Conservation (phyloP, 352 stramenopile genomes). For the Phytophthora hibernalis region DNA sequence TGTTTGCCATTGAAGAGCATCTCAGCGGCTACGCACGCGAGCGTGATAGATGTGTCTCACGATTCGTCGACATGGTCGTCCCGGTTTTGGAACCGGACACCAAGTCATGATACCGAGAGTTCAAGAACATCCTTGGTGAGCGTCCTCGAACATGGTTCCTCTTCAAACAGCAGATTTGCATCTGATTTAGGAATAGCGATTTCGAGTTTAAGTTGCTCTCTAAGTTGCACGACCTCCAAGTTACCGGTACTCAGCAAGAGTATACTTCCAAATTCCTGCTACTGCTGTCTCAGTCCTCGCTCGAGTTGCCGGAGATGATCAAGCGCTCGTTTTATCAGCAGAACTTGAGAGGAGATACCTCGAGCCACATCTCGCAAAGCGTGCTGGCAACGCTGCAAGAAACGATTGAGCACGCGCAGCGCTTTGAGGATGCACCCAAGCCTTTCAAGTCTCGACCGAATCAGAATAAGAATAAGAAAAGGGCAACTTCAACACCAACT, state of each 20-base stretch:
- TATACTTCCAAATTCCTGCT: not conserved
- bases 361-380: constrained; percentile 11
- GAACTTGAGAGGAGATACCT: constrained; percentile 4
- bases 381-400: constrained; percentile 5
- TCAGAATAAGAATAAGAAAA: not conserved
- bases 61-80: constrained; percentile 11
- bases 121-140: constrained; percentile 7
- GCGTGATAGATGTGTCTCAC: not conserved
- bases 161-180: constrained; percentile 8
- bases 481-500: constrained; percentile 2
- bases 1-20: constrained; percentile 9
- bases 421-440: constrained; percentile 14
- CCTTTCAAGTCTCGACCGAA: not conserved
- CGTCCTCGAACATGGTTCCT: not conserved
- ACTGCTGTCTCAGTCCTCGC: not conserved
- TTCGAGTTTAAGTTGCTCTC: constrained; percentile 6
- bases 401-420: constrained; percentile 13
- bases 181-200: not conserved
- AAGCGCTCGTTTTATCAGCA: not conserved
- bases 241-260: not conserved
- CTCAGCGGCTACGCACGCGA: not conserved
- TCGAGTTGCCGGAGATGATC: not conserved
- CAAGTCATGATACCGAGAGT: constrained; percentile 17
- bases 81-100: not conserved
- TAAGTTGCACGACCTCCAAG: constrained; percentile 2